phyloP scores from a whole-genome alignment of 2,329 filamentous ascomycete species.

The Fusarium nodosum region DNA sequence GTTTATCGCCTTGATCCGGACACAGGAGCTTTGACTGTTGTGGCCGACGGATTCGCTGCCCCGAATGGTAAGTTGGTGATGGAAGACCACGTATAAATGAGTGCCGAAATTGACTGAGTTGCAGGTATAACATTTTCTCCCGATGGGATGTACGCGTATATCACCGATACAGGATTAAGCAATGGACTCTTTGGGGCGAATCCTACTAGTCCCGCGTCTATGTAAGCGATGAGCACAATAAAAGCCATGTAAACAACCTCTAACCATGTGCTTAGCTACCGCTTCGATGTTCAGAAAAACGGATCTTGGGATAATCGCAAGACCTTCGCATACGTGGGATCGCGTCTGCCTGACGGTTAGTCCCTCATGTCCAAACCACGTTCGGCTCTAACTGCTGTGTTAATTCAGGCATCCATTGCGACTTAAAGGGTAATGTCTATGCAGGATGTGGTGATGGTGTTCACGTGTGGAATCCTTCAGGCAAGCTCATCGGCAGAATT shows the following conservation, averaged over 20 bases:
- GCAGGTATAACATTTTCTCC: slow-evolving; percentile 68
- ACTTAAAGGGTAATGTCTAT: slow-evolving; percentile 69
- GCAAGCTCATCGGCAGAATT: slow-evolving; percentile 68
- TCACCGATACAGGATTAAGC: slow-evolving; percentile 67
- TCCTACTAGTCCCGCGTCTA: slow-evolving; percentile 58
- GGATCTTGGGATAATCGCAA: slow-evolving; percentile 63
- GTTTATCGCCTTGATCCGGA: slow-evolving; percentile 68
- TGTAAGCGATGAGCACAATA: slow-evolving; percentile 55
- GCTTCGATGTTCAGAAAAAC: slow-evolving; percentile 60
- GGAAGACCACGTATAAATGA: rapidly evolving
- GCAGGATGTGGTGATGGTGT: slow-evolving; percentile 64
- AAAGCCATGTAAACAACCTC: rapidly evolving
- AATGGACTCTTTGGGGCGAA: slow-evolving; percentile 61
- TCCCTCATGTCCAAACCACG: neutral
- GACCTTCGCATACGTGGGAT: slow-evolving; percentile 68
- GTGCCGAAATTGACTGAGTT: neutral
- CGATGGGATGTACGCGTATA: slow-evolving; percentile 64
- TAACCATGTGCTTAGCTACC: slow-evolving; percentile 55
- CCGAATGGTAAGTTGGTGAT: slow-evolving; percentile 62
- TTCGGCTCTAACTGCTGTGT: rapidly evolving
- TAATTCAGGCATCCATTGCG: slow-evolving; percentile 65
- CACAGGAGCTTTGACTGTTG: slow-evolving; percentile 65
- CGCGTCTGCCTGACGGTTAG: slow-evolving; percentile 70
- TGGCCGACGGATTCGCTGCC: slow-evolving; percentile 68
- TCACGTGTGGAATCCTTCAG: slow-evolving; percentile 62